phyloP scores from a whole-genome alignment of 768 basidiomycete species.

The Boletus rufocinnamomeus region DNA sequence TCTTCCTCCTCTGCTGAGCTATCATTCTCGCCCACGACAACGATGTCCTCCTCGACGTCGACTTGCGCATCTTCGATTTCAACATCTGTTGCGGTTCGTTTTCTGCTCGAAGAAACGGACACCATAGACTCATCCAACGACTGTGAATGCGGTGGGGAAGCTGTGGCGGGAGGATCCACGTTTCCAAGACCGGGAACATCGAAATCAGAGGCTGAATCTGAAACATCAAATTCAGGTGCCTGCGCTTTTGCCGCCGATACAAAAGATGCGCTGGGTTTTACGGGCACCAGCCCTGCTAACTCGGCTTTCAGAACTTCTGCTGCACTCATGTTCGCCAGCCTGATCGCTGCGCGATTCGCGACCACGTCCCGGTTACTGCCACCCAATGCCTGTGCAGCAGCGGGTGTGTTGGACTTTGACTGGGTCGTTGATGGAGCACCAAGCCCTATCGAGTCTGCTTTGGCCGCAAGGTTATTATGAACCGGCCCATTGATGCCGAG shows the following conservation, averaged over 20 bases:
- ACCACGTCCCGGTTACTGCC: conserved; percentile 92
- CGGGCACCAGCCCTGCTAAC: conserved; percentile 56
- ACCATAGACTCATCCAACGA: conserved; percentile 24
- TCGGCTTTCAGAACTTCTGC: conserved; percentile 94
- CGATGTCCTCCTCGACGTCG: conserved; percentile 28
- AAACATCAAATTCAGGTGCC: conserved; percentile 22
- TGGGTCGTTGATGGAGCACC: conserved; percentile 63
- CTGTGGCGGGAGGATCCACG: conserved; percentile 21
- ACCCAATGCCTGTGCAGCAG: conserved; percentile 71
- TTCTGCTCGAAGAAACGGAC: conserved; percentile 34
- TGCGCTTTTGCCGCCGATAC: conserved; percentile 37
- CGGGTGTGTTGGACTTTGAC: conserved; percentile 56
- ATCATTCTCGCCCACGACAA: conserved; percentile 39
- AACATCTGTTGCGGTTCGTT: conserved; percentile 48
- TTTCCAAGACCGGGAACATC: conserved; percentile 38
- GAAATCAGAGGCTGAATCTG: conserved; percentile 36
- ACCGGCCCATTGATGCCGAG: conserved; percentile 31
- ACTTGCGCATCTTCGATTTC: conserved; percentile 43
- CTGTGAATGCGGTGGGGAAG: conserved; percentile 14
- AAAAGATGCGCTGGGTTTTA: conserved; percentile 38
- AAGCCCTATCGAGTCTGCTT: conserved; percentile 75
- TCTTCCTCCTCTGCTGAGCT: conserved; percentile 51
- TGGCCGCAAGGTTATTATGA: conserved; percentile 69
- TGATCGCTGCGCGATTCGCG: conserved; percentile 84
- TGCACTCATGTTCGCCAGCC: conserved; percentile 96